phyloP scores from a whole-genome alignment of 768 basidiomycete genomes.

The Trametes sanguinea region DNA sequence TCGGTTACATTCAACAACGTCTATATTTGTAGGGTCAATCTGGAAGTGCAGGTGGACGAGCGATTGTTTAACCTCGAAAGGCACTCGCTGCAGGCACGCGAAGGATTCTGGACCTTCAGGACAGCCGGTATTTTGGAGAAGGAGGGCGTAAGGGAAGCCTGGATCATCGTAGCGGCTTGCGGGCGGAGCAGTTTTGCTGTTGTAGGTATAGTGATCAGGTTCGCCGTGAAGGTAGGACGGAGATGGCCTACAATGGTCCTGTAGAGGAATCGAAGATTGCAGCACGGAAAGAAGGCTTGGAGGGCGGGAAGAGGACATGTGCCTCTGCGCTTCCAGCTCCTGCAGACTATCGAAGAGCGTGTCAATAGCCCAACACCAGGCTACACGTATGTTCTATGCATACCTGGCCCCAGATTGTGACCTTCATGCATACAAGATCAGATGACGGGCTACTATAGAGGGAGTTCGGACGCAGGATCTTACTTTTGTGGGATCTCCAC shows the following conservation, averaged over 20 bases:
- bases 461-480: conserved; percentile 23
- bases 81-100: conserved; percentile 28
- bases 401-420: conserved; percentile 58
- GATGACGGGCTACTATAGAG: background rate
- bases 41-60: background rate
- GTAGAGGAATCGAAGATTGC: conserved; percentile 55
- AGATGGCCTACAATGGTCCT: conserved; percentile 51
- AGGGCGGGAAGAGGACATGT: conserved; percentile 47
- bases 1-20: conserved; percentile 52
- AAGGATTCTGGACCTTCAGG: conserved; percentile 26
- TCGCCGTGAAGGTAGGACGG: too few relatives aligned
- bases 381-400: background rate
- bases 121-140: conserved; percentile 27
- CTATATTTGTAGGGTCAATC: conserved; percentile 30
- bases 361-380: background rate
- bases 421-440: conserved; percentile 33
- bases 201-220: background rate
- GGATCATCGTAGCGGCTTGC: conserved; percentile 33
- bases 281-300: conserved; percentile 46
- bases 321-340: conserved; percentile 53
- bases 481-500: conserved; percentile 43
- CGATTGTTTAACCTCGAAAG: conserved; percentile 40
- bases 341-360: conserved; percentile 41
- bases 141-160: conserved; percentile 29
- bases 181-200: conserved; percentile 46